Conservation (phyloP, 2,329 filamentous ascomycete species). For the Myriosclerotinia scirpicola region DNA sequence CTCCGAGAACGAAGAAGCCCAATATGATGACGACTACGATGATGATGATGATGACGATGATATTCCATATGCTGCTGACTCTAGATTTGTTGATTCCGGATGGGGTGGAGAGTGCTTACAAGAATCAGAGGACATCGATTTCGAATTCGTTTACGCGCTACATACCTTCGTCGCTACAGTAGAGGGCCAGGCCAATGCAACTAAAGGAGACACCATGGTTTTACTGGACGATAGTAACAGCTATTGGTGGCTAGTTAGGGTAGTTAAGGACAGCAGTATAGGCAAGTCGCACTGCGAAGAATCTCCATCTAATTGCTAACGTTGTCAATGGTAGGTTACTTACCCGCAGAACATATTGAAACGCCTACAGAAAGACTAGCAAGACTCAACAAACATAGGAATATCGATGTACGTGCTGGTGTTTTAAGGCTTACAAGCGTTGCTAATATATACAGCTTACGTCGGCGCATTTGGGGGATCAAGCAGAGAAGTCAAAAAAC, state of each 20-base stretch:
- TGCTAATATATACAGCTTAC: constrained; percentile 52
- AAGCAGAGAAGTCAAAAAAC: constrained; percentile 69
- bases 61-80: constrained; percentile 52
- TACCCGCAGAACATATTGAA: constrained; percentile 97
- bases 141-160: constrained; percentile 97
- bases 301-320: constrained; percentile 9
- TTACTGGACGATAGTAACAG: constrained; percentile 97
- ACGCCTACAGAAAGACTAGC: constrained; percentile 94
- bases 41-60: constrained; percentile 63
- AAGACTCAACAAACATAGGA: constrained; percentile 93
- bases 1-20: constrained; percentile 37
- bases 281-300: constrained; percentile 46
- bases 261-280: constrained; percentile 97
- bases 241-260: constrained; percentile 98
- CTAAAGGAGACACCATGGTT: constrained; percentile 98
- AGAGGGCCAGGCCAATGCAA: constrained; percentile 96
- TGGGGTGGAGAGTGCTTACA: constrained; percentile 85
- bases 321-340: constrained; percentile 63
- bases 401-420: constrained; percentile 77
- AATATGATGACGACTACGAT: constrained; percentile 46
- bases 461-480: constrained; percentile 70
- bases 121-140: constrained; percentile 96
- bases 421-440: constrained; percentile 20
- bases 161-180: constrained; percentile 98
- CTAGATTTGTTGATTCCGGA: constrained; percentile 66